Base-by-base conservation (phyloP, 208 protist genomes). In the Porcisia hertigi region DNA sequence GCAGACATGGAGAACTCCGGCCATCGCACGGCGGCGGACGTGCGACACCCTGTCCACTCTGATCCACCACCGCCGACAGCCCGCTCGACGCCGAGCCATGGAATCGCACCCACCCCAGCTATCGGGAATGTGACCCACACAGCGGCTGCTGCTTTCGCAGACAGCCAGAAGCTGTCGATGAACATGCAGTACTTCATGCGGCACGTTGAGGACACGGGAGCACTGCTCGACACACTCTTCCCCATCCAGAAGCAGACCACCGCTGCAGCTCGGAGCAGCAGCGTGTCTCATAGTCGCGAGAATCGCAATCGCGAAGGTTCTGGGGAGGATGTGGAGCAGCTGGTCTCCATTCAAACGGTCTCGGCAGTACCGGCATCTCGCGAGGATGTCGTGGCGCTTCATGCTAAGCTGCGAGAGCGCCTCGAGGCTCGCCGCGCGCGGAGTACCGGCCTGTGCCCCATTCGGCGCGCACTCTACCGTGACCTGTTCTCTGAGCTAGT, bases 401-500 rank as follows among this genome's bases (percentile, higher is more conserved):
- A 99, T 84, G 93, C 98, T 55, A 81, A 92, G 55, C 86, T 99
- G 25, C 90, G 98, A 67, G 47, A 88, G 67, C 78, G 87, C 20
- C 88, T 99, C 20, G 85, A 93, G 70, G 77, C 93, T 63, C 90
- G 97, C 11, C 90, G 99, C 62, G 99, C 99, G 14, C 84, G 96
- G 18, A 96, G 99, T 36, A 97, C 77, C 16, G 99, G 99, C 14
- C 92, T 99, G 63, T 99, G 98, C 82, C 93, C 96, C 11, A 97
- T 99, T 34, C 88, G 99, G 16, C 94, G 98, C 58, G 96, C 99
- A 79, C 85, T 99, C 7, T 99, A 99, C 81, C 52, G 88, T 16
- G 98, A 99, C 76, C 84, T 95, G n/a, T 99, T 99, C 83, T 98
- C 96, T 80, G 92, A 95, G 81, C 76, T 99, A 16, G 99, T 99